Evolutionary conservation across 345 rosid genomes (phyloP), one percentile per base, ranked within the genome.

Genomic region (Turritis glabra): DNA sequence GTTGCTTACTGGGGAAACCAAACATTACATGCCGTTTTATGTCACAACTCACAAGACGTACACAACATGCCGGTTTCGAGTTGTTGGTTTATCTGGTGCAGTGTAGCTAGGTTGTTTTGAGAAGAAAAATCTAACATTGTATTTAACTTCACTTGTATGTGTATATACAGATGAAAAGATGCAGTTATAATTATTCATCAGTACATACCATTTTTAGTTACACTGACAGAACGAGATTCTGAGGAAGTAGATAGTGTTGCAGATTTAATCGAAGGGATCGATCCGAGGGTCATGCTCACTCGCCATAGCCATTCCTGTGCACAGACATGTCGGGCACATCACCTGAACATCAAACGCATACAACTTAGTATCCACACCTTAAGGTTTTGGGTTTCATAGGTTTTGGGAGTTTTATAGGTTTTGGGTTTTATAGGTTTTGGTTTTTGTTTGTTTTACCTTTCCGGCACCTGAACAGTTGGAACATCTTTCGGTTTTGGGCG

Each of bases 261-360:
- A 51, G 62, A 67, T 78, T 84, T 84, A 94, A 47, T 89, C 96
- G 17, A 94, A 94, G 10, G 97, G 98, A 74, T 94, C 97, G 3
- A 94, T 91, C 17, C 97, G 80, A 8, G 95, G 97, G 72, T 94
- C 97, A 1, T 94, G 98, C 69, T 94, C 97, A 33, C 98, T 94
- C 10, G 97, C 98, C 98, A 94, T 94, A 44, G 97, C 97, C 98
- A 91, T 91, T 64, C 98, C 98, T 47, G 98, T 94, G 82, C 98
- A 94, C 23, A 94, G 95, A 81, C 98, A 94, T 46, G 97, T 91
- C 8, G 98, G 98, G 40, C 97, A 94, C 98, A 94, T 94, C 32
- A 94, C 98, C 98, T 93, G 82, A 73, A 18, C 55, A 73, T 26
- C 54, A 41, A 67, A 70, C 73, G 64, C 41, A 55, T 8, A 46